A percentile compares a stretch with the other conserved stretches of the same genome.
phyloP scores from a whole-genome alignment of 2,329 filamentous ascomycete species.

The Penicillium sp. region DNA sequence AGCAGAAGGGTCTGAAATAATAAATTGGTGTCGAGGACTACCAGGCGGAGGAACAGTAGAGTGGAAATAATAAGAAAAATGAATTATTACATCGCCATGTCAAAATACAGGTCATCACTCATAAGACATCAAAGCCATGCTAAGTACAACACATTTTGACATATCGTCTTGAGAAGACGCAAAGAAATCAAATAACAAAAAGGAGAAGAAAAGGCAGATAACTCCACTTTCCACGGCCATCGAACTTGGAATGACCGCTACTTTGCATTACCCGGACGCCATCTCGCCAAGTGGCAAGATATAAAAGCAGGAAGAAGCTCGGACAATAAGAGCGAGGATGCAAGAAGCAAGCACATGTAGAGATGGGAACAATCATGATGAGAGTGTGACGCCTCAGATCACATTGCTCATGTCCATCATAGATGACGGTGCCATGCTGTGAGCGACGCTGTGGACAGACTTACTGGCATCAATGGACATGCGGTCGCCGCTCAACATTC shows the following conservation, averaged over 20 bases:
- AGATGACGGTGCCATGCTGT: constrained; percentile 42
- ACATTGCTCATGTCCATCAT: constrained; percentile 45
- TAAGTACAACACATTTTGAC: constrained; percentile 27
- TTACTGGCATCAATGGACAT: constrained; percentile 42
- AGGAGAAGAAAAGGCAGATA: constrained; percentile 10
- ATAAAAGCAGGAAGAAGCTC: constrained; percentile 2
- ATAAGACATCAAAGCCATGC: constrained; percentile 29
- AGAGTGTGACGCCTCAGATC: constrained; percentile 45
- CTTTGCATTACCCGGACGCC: constrained; percentile 8
- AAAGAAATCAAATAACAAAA: constrained; percentile 14
- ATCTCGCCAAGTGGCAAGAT: constrained; percentile 5
- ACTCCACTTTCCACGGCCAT: constrained; percentile 12
- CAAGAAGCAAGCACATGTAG: neutral
- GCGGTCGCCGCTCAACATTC: constrained; percentile 41
- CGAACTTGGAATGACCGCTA: constrained; percentile 5
- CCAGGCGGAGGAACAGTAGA: neutral
- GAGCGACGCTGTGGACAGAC: constrained; percentile 43
- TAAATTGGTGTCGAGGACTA: neutral
- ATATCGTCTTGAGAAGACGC: constrained; percentile 14
- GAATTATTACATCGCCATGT: constrained; percentile 24
- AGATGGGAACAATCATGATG: constrained; percentile 17
- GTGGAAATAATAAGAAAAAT: constrained; percentile 5
- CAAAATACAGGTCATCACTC: constrained; percentile 29
- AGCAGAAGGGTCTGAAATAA: too few species aligned
- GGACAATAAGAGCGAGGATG: constrained; percentile 6